Base-by-base conservation (phyloP, 805 yeast genomes). In the Cyberlindnera galapagoensis region DNA sequence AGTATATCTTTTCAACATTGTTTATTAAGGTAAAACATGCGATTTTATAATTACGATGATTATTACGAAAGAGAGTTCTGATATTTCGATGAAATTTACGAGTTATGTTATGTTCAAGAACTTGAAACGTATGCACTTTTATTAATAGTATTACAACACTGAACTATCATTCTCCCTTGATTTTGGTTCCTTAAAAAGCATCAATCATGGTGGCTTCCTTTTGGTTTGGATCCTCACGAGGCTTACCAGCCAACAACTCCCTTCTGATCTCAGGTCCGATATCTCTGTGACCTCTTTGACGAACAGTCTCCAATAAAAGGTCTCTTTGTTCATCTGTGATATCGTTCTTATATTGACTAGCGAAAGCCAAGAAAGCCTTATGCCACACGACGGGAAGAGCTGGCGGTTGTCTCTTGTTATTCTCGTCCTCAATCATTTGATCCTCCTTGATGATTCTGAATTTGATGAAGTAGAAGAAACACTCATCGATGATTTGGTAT, bases 311-410 rank as follows among this genome's bases (percentile, higher is more conserved):
- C 54, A 92, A 62, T 39, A 92, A 64, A 59, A 90, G 86, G 49
- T 92, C 98, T 56, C 96, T 74, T 67, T 92, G 99, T 56, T 92
- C 99, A 49, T 86, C 95, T n/a, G 98, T 92, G 38, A 92, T 85
- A 66, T 92, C 98, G 54, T 92, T 90, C 59, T 90, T 92, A 57
- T 92, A 92, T 43, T 96, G 72, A 63, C 88, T 97, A 21, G 97
- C 95, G 64, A 92, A 92, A 2, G 92, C 80, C 36, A 92, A 67
- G 53, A 92, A 82, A 3, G 97, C 90, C 57, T 90, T 94, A 57
- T 94, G 97, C 97, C 98, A 92, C 22, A 90, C 90, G 12, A 92
- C 83, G 7, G 98, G 97, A 53, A 92, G 68, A 30, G 71, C 72
- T 17, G 80, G 76, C 9, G 44, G 48, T 30, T 50, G 46, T 26